phyloP scores from a whole-genome alignment of 2,329 filamentous ascomycete species.

The Thermoascus crustaceus region DNA sequence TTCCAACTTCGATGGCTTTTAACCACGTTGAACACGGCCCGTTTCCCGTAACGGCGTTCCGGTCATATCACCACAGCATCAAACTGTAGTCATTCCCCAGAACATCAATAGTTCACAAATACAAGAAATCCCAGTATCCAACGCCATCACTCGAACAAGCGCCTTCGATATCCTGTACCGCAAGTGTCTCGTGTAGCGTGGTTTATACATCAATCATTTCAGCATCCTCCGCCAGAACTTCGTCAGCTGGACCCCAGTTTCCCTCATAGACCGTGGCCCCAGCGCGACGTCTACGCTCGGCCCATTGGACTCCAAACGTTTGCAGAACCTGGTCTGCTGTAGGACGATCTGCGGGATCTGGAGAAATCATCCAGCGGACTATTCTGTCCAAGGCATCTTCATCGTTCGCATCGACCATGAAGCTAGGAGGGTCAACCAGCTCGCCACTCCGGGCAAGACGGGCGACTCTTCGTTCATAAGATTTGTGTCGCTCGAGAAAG shows the following conservation, averaged over 20 bases:
- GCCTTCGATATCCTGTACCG: no score
- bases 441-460: constrained; percentile 44
- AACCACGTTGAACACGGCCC: no score
- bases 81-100: no score
- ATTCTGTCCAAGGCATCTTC: constrained; percentile 71
- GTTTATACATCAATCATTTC: constrained; percentile 59
- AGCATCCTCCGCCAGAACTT: constrained; percentile 49
- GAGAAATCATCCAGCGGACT: constrained; percentile 80
- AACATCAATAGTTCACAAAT: constrained; percentile 4
- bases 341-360: constrained; percentile 65
- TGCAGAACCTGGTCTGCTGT: constrained; percentile 64
- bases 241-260: constrained; percentile 77
- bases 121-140: constrained; percentile 2
- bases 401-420: constrained; percentile 75
- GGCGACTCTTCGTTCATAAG: constrained; percentile 17
- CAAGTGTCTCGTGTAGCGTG: not conserved
- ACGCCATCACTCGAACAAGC: constrained; percentile 1
- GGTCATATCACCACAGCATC: not conserved
- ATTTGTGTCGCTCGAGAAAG: constrained; percentile 21
- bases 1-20: no score
- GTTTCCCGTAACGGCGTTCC: no score
- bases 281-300: constrained; percentile 65
- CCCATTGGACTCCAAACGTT: constrained; percentile 70
- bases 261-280: constrained; percentile 95
- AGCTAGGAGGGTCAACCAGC: constrained; percentile 63